Conservation (phyloP, 202 grass and related monocot genomes). For the Tripidium arundinaceum region DNA sequence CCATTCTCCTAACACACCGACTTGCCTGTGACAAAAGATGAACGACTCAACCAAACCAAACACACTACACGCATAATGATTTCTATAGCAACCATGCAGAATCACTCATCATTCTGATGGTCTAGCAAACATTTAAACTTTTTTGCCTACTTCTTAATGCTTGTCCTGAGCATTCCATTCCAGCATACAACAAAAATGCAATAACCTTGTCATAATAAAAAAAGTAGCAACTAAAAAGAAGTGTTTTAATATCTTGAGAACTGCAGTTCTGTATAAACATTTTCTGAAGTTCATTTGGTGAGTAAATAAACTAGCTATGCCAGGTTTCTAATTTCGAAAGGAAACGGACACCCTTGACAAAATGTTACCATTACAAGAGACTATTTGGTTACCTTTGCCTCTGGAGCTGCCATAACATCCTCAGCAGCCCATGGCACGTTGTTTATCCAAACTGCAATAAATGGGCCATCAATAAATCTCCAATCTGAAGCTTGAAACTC, state of each 20-base stretch:
- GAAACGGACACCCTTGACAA: not conserved
- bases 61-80: not conserved
- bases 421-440: constrained; percentile 73
- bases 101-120: not conserved
- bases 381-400: constrained; percentile 61
- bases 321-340: not conserved
- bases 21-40: no score
- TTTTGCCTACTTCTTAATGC: not conserved
- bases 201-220: not conserved
- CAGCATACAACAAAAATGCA: not conserved
- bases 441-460: constrained; percentile 64
- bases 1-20: no score
- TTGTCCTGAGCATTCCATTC: not conserved
- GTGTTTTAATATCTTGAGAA: not conserved
- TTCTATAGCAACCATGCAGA: not conserved
- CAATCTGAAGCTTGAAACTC: constrained; percentile 46
- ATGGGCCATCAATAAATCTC: constrained; percentile 67
- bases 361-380: not conserved
- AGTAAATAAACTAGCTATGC: not conserved
- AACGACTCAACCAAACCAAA: no score
- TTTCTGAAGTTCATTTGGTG: not conserved
- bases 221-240: not conserved
- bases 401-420: constrained; percentile 62
- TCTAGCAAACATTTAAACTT: not conserved
- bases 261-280: not conserved